These are phyloP conservation scores for Pilatotrama ljubarskyi DNA, from an alignment of 768 basidiomycete species.

Conservation along the genomic window DNA sequence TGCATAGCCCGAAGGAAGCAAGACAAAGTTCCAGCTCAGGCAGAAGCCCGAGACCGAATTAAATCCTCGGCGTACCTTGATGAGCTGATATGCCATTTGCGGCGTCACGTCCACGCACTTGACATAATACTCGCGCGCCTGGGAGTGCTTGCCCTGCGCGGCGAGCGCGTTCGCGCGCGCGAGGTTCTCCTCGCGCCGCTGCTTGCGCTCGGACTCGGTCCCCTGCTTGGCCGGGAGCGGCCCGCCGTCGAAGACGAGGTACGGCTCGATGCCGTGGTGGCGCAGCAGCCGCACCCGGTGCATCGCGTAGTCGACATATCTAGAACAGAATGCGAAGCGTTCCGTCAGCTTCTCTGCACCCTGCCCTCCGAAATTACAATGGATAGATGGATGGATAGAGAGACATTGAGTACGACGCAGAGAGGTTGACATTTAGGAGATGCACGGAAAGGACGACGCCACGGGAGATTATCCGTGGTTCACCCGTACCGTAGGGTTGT, in stretches of 20 bases:
- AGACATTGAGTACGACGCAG: neutral
- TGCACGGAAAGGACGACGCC: neutral
- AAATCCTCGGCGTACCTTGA: conserved; percentile 70
- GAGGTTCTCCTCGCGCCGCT: conserved; percentile 74
- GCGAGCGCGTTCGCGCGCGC: conserved; percentile 70
- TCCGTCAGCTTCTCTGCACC: conserved; percentile 6
- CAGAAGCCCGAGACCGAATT: too few species aligned
- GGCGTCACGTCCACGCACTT: conserved; percentile 96
- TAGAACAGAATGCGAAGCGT: conserved; percentile 40
- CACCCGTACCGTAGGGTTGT: neutral
- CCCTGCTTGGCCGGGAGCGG: conserved; percentile 92
- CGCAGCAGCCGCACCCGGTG: conserved; percentile 83
- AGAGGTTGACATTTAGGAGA: neutral
- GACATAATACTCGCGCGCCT: conserved; percentile 86
- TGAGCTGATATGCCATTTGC: conserved; percentile 95
- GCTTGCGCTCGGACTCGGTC: conserved; percentile 80
- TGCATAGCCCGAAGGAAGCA: conserved; percentile 3
- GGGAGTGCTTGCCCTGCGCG: conserved; percentile 72
- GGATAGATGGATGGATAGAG: neutral
- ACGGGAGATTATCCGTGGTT: conserved; percentile 14
- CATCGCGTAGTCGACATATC: conserved; percentile 98
- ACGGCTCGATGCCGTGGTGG: conserved; percentile 83
- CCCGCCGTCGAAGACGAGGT: conserved; percentile 95
- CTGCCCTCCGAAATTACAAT: neutral
- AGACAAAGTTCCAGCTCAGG: conserved; percentile 8